Conservation (phyloP, 352 stramenopile genomes). For the Pythium aristosporum region DNA sequence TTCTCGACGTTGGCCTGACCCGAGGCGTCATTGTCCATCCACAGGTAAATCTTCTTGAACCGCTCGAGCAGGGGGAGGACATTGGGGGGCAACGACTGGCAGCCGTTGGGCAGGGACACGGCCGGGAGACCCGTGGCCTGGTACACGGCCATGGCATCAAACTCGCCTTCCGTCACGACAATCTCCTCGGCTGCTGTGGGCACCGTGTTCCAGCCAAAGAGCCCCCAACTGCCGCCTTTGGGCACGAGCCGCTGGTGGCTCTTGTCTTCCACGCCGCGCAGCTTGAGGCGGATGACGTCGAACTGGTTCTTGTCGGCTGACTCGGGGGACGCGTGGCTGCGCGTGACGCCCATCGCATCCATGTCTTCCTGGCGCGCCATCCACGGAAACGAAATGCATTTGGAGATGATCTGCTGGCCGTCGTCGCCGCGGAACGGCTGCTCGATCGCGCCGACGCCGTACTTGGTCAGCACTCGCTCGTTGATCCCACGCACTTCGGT, state of each 20-base stretch:
- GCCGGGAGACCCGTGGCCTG: slow-evolving; percentile 92
- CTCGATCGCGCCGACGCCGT: slow-evolving; percentile 87
- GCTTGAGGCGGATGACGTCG: slow-evolving; percentile 80
- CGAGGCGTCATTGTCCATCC: slow-evolving; percentile 98
- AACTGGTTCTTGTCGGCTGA: slow-evolving; percentile 75
- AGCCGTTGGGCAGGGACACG: slow-evolving; percentile 97
- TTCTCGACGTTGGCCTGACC: slow-evolving; percentile 95
- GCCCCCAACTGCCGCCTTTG: slow-evolving; percentile 94
- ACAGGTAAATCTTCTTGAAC: slow-evolving; percentile 98
- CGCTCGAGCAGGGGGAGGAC: slow-evolving; percentile 95
- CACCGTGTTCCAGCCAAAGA: slow-evolving; percentile 99
- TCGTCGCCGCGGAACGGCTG: slow-evolving; percentile 79
- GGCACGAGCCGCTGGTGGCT: slow-evolving; percentile 84
- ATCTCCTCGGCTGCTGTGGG: slow-evolving; percentile 83
- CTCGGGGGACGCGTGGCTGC: slow-evolving; percentile 30
- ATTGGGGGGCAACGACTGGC: slow-evolving; percentile 92
- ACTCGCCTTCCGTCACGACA: slow-evolving; percentile 97
- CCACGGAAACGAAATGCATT: slow-evolving; percentile 96
- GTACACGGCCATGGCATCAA: slow-evolving; percentile 97
- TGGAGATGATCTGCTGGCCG: slow-evolving; percentile 47
- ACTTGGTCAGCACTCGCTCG: slow-evolving; percentile 81
- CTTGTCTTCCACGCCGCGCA: slow-evolving; percentile 86
- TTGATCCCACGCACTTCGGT: slow-evolving; percentile 64
- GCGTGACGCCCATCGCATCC: slow-evolving; percentile 79
- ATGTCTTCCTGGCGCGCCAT: slow-evolving; percentile 88